Base-by-base conservation (phyloP, 495 filamentous ascomycete species). In the Penicillium parvum region DNA sequence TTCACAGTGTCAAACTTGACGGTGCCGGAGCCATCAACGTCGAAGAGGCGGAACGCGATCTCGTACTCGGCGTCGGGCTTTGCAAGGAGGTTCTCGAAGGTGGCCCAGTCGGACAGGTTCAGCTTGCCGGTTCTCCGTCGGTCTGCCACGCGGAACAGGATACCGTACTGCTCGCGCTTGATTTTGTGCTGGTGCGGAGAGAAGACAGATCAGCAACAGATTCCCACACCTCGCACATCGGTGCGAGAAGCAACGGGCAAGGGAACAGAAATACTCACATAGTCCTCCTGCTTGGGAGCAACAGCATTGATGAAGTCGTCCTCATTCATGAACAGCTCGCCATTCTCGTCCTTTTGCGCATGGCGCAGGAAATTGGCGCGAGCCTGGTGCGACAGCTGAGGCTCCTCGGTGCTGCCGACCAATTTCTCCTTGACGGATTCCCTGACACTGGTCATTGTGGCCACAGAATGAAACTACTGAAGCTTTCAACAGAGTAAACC, bases 11-110 rank as follows among this genome's bases (percentile, higher is more conserved):
- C 86, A 52, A 88, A 95, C 53, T 87, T 89, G 53, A 98, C 86
- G 15, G 71, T 75, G 3, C 92, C 92, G 15, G 77, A 84, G 25
- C 86, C 80, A 18, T 92, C 79, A 47, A 84, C 65, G 53, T 97
- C 92, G 66, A 98, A 98, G 19, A 97, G 76, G 43, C 94, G 86
- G 69, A 96, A 98, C 4, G 90, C 91, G 50, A 98, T 96, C 67
- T 98, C 90, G 62, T 98, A 98, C 64, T 98, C 94, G 56, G 92
- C 94, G 50, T 97, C 92, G 47, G 92, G 89, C 61, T 96, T 96
- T 37, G 77, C 76, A 25, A 98, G 80, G 40, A 98, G 79, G 69
- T 95, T 91, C 65, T 96, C 85, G 61, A 96, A 98, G 32, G 83
- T 84, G 10, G 74, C 81, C 90, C 90, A 98, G 65, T 98, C 92